Percentiles rank a stretch among this genome's conserved stretches.
These are phyloP conservation scores for Crepidotus variabilis DNA, from an alignment of 768 basidiomycete genomes.

Conservation along the genomic window DNA sequence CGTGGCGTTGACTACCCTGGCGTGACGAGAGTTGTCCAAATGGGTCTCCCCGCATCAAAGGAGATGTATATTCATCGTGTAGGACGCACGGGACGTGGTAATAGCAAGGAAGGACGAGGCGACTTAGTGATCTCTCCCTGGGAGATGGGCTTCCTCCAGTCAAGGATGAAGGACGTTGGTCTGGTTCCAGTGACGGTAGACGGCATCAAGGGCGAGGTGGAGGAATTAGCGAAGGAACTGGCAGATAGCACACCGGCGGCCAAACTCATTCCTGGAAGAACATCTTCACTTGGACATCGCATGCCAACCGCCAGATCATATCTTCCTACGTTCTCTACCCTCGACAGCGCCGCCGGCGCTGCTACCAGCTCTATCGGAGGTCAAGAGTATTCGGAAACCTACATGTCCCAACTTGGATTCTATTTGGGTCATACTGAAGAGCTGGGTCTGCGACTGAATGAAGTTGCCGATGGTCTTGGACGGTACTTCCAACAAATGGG, in stretches of 20 bases:
- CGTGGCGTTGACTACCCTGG: constrained; percentile 88
- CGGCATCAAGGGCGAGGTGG: constrained; percentile 23
- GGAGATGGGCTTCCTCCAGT: constrained; percentile 67
- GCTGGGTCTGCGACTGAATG: constrained; percentile 8
- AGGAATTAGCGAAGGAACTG: constrained; percentile 6
- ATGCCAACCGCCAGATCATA: neutral
- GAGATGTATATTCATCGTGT: constrained; percentile 87
- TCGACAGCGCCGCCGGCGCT: constrained; percentile 2
- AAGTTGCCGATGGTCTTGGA: constrained; percentile 14
- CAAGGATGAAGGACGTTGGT: constrained; percentile 63
- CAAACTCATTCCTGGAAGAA: too few species aligned
- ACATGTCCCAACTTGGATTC: constrained; percentile 21
- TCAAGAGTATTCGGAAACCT: constrained; percentile 7
- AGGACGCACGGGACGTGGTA: constrained; percentile 77
- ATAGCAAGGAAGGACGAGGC: constrained; percentile 54
- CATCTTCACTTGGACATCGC: too few species aligned
- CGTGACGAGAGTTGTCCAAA: constrained; percentile 86
- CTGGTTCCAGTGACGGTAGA: constrained; percentile 54
- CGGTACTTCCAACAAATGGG: constrained; percentile 18
- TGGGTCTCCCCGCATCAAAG: constrained; percentile 68
- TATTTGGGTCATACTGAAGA: constrained; percentile 16
- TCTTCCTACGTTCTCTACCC: constrained; percentile 3
- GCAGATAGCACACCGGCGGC: neutral
- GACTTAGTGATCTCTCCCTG: constrained; percentile 80
- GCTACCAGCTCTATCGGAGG: neutral